Conservation (phyloP, 441 rosid genomes). For the Syzygium syzygioides region DNA sequence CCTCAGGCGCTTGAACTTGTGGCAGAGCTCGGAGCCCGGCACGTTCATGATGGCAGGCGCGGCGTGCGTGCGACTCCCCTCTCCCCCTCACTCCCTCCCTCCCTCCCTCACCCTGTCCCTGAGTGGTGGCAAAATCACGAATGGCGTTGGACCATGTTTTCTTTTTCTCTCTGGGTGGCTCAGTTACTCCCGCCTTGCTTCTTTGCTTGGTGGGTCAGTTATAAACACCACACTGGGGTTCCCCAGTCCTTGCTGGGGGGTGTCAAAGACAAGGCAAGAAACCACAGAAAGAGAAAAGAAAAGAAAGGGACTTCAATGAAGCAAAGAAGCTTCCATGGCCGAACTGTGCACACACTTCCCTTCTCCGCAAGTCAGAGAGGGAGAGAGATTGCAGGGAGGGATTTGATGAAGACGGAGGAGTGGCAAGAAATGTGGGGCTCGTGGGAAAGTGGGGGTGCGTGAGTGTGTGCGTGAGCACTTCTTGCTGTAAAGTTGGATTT, state of each 20-base stretch:
- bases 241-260: not conserved
- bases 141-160: not conserved
- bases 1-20: constrained; percentile 31
- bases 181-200: not conserved
- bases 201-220: not conserved
- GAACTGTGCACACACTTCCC: not conserved
- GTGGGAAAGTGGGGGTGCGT: not conserved
- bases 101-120: not conserved
- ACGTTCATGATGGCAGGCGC: constrained; percentile 29
- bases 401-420: not conserved
- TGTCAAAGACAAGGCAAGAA: not conserved
- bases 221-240: not conserved
- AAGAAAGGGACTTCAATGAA: not conserved
- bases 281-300: not conserved
- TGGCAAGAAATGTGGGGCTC: not conserved
- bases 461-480: not conserved
- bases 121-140: not conserved
- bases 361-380: not conserved
- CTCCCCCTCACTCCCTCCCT: not conserved
- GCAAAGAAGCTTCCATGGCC: not conserved
- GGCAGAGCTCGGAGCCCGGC: not conserved
- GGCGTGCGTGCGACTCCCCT: constrained; percentile 17
- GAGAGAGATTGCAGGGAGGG: not conserved
- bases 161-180: not conserved
- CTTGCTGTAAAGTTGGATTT: not conserved